These are phyloP conservation scores for Colletotrichum camelliae DNA, from an alignment of 2,329 filamentous ascomycete genomes.

Conservation along the genomic window DNA sequence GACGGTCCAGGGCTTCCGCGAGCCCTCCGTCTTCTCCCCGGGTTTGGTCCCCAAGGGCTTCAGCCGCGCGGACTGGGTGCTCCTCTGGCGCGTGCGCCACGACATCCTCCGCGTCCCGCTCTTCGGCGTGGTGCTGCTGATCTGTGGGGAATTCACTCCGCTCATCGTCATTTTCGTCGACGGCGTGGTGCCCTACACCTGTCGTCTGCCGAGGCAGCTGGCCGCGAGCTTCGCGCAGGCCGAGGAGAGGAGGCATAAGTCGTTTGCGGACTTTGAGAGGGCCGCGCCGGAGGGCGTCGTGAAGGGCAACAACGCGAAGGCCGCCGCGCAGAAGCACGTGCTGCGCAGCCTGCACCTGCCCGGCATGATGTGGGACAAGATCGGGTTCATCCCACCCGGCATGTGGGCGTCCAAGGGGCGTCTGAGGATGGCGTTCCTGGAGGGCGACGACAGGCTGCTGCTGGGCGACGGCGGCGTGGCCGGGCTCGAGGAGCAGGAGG, in stretches of 20 bases:
- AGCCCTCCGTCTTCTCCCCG: slow-evolving; percentile 43
- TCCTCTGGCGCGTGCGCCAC: slow-evolving; percentile 69
- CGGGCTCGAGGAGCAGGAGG: slow-evolving; percentile 66
- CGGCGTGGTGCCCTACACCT: slow-evolving; percentile 77
- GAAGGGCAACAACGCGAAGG: slow-evolving; percentile 13
- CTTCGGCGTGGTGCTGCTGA: slow-evolving; percentile 75
- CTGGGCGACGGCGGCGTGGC: slow-evolving; percentile 63
- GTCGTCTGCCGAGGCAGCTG: slow-evolving; percentile 81
- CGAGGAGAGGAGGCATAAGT: slow-evolving; percentile 55
- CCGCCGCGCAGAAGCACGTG: slow-evolving; percentile 40
- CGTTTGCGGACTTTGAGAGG: slow-evolving; percentile 49
- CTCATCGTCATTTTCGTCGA: slow-evolving; percentile 76
- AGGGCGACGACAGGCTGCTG: slow-evolving; percentile 74
- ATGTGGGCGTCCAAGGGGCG: slow-evolving; percentile 61
- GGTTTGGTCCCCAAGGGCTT: slow-evolving; percentile 37
- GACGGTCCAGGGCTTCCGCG: slow-evolving; percentile 62
- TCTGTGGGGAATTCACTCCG: slow-evolving; percentile 88
- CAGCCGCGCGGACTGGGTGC: slow-evolving; percentile 73
- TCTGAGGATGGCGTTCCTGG: slow-evolving; percentile 66
- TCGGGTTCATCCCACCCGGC: slow-evolving; percentile 50
- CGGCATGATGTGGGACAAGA: slow-evolving; percentile 54
- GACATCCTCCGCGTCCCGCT: slow-evolving; percentile 81
- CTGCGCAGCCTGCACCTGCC: slow-evolving; percentile 50
- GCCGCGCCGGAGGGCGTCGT: slow-evolving; percentile 39
- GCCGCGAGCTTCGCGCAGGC: slow-evolving; percentile 58